Base-by-base conservation (phyloP, 345 rosid genomes). In the Bruguiera gymnorhiza region DNA sequence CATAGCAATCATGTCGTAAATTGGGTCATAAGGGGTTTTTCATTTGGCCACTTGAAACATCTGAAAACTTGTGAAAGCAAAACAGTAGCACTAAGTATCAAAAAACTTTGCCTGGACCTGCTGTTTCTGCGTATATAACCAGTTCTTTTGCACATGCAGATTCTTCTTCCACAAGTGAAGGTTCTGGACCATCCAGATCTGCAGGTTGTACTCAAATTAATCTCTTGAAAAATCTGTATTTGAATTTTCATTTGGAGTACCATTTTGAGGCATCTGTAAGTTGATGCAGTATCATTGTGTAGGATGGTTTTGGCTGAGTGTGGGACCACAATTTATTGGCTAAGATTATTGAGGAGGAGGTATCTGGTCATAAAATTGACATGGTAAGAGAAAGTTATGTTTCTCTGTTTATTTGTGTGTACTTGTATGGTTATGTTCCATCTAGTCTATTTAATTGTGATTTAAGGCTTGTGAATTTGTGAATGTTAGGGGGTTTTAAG, bases 231-330 rank as follows among this genome's bases (percentile, higher is more conserved):
- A 11, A 43, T 48, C 55, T 60, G n/a, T 24, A 19, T 63, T 32
- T 59, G 73, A 4, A 30, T 29, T 20, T 31, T 51, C 30, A 13
- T 55, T 34, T 63, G 15, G 73, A 54, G 52, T 69, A 54, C 65
- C 60, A 10, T 65, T 58, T 52, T 63, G 9, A n/a, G n/a, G 21
- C 67, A 9, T 27, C 62, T 63, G 18, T 51, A 62, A 30, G 72
- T 59, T 63, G 23, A 53, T 26, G 46, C 60, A 20, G 18, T 67
- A 61, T 79, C 62, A n/a, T 26, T 75, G 46, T 76, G 13, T 81
- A 89, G 97, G 97, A 94, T 83, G 97, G 98, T n/a, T 89, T 91
- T 82, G 89, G 84, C 71, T 72, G 82, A 72, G 72, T 68, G 43
- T 91, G 93, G 98, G 83, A 85, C 78, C 88, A 78, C 56, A 76